Evolutionary conservation across 805 yeast species (phyloP).

Genomic region (Zygotorulaspora florentina): DNA sequence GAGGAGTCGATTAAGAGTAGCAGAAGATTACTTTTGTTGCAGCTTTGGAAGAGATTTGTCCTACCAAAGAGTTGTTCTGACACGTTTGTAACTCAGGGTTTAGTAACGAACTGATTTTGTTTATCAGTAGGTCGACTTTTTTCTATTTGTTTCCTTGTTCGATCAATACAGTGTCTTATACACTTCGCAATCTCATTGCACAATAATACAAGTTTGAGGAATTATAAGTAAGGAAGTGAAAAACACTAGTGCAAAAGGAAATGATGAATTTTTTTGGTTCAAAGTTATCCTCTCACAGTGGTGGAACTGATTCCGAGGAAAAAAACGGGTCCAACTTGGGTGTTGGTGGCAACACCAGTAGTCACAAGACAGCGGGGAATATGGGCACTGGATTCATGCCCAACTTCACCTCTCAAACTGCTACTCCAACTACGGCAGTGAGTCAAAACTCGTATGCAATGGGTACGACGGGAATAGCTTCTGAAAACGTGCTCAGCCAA

Average conservation of each 20-base stretch:
- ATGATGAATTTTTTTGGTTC: constrained; percentile 33
- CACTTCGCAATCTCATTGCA: no score
- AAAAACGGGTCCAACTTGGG: constrained; percentile 13
- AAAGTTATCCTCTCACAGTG: constrained; percentile 13
- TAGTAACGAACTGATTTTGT: not conserved
- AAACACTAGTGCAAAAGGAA: not conserved
- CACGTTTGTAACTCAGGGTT: not conserved
- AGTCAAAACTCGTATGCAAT: constrained; percentile 58
- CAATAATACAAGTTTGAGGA: no score
- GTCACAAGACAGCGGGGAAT: constrained; percentile 7
- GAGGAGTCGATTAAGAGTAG: not conserved
- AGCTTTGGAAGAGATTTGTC: no score
- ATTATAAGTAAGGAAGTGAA: no score
- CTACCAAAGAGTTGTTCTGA: no score
- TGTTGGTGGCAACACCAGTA: constrained; percentile 8
- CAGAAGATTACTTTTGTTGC: not conserved
- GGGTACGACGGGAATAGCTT: constrained; percentile 56
- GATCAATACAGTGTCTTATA: not conserved
- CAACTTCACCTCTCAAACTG: constrained; percentile 41
- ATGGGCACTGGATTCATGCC: constrained; percentile 28
- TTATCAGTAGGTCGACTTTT: not conserved
- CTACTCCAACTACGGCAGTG: constrained; percentile 67
- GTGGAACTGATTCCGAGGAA: constrained; percentile 12
- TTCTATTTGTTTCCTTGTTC: not conserved
- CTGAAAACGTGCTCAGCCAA: constrained; percentile 35